Evolutionary conservation across 208 protist genomes (phyloP).

Genomic region (Trypanosoma cruzi): DNA sequence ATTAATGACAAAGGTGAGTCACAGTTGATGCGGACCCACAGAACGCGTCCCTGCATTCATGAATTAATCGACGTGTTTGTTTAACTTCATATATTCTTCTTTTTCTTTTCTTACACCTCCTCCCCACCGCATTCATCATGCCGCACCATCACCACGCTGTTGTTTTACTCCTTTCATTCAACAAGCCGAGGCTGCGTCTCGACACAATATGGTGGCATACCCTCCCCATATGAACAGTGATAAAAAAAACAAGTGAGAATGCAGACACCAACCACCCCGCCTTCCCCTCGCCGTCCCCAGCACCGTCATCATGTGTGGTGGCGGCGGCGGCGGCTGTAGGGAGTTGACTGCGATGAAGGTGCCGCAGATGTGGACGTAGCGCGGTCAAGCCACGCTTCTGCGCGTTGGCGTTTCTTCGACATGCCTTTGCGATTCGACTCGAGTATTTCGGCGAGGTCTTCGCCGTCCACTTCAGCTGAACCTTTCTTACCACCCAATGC

Average conservation of each 20-base stretch:
- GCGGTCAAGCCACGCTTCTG: constrained; percentile 70
- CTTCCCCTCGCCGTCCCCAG: neutral
- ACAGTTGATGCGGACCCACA: neutral
- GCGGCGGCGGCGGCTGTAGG: constrained; percentile 11
- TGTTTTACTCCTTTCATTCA: neutral
- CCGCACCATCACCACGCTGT: neutral
- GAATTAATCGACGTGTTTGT: constrained; percentile 10
- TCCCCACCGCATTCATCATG: neutral
- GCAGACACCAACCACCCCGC: neutral
- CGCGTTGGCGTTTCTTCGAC: constrained; percentile 73
- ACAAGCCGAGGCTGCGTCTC: neutral
- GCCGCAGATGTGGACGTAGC: constrained; percentile 27
- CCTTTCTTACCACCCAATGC: constrained; percentile 37
- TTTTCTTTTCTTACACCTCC: neutral
- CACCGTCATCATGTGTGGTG: neutral
- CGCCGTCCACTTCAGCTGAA: constrained; percentile 51
- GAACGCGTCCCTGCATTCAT: neutral
- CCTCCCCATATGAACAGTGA: too few species aligned
- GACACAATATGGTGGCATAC: too few species aligned
- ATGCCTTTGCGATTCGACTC: constrained; percentile 54
- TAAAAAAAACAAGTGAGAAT: neutral
- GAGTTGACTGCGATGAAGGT: neutral
- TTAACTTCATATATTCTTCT: constrained; percentile 11
- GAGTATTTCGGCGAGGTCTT: constrained; percentile 83
- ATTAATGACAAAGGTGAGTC: neutral